These are phyloP conservation scores for Colletotrichum tropicicola DNA, from an alignment of 2,329 filamentous ascomycete species.

Conservation along the genomic window DNA sequence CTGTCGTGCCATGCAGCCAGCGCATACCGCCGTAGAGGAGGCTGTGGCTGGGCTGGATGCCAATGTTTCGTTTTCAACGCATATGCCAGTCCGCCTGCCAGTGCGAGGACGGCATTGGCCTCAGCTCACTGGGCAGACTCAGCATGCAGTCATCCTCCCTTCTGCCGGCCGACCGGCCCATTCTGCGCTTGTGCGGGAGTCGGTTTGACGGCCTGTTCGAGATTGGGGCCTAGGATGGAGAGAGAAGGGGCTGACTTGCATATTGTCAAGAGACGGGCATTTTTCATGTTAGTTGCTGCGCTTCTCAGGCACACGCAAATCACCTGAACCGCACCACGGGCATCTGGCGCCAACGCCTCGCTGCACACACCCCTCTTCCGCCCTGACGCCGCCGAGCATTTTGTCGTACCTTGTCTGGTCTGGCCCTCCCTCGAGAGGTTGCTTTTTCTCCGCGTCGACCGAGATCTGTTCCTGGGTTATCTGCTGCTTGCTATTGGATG, in stretches of 20 bases:
- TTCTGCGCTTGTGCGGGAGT: neutral
- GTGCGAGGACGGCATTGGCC: neutral
- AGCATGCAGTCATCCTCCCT: slow-evolving; percentile 21
- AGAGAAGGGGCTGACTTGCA: neutral
- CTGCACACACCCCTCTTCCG: neutral
- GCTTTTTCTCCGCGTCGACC: neutral
- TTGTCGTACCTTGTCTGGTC: neutral
- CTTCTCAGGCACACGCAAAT: neutral
- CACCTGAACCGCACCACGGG: neutral
- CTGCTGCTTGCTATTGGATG: slow-evolving; percentile 11
- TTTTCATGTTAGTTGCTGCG: neutral
- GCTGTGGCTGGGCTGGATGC: slow-evolving; percentile 4
- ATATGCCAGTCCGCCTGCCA: slow-evolving; percentile 4
- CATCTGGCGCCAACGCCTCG: neutral
- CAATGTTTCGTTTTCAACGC: slow-evolving; percentile 17
- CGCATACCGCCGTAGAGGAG: slow-evolving; percentile 7
- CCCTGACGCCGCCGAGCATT: neutral
- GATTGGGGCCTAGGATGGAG: neutral
- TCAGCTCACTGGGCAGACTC: neutral
- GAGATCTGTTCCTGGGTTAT: slow-evolving; percentile 9
- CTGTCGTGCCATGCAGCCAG: slow-evolving; percentile 18
- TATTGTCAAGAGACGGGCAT: neutral
- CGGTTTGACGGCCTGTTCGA: neutral
- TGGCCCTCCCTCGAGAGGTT: neutral
- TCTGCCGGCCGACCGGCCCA: neutral